Percentiles rank a stretch among this genome's conserved stretches.
Conservation (phyloP, 805 yeast genomes). For the Blastobotrys muscicola region DNA sequence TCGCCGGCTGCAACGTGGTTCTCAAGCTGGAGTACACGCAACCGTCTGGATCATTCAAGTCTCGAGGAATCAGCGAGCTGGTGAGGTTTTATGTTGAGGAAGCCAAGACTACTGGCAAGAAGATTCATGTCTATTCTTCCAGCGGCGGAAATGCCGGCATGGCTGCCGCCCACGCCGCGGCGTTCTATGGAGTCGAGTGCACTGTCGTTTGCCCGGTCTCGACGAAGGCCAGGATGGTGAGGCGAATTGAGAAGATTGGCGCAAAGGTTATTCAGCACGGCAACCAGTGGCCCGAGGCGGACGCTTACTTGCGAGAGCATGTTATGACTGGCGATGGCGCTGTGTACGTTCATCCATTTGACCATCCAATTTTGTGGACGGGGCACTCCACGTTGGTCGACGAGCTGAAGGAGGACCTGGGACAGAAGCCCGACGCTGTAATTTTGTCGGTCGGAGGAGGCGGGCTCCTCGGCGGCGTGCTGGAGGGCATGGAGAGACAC, state of each 20-base stretch:
- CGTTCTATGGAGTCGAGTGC: conserved; percentile 43
- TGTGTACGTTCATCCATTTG: conserved; percentile 84
- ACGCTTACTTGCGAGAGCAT: conserved; percentile 54
- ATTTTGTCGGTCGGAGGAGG: conserved; percentile 93
- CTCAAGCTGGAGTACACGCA: conserved; percentile 80
- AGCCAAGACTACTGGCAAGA: conserved; percentile 14
- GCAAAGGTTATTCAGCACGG: conserved; percentile 50
- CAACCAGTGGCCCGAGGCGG: conserved; percentile 75
- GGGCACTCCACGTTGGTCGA: conserved; percentile 92
- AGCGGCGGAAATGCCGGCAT: conserved; percentile 98
- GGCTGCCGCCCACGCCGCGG: conserved; percentile 88
- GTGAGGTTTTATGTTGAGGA: conserved; percentile 36
- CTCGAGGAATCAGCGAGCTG: conserved; percentile 82
- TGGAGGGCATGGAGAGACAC: conserved; percentile 61
- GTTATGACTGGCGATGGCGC: conserved; percentile 49
- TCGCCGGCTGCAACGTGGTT: conserved; percentile 55
- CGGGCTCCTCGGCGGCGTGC: conserved; percentile 79
- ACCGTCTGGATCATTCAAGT: conserved; percentile 88
- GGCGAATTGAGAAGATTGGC: conserved; percentile 37
- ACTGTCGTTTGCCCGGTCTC: conserved; percentile 53
- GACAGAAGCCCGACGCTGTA: conserved; percentile 51
- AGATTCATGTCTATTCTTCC: conserved; percentile 55
- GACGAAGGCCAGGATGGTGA: conserved; percentile 38
- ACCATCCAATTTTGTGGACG: conserved; percentile 84
- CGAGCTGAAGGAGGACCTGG: conserved; percentile 71